Evolutionary conservation across 2,329 filamentous ascomycete species (phyloP), one percentile per base, ranked within the genome.

Genomic region (Exutisphaerella laricina): DNA sequence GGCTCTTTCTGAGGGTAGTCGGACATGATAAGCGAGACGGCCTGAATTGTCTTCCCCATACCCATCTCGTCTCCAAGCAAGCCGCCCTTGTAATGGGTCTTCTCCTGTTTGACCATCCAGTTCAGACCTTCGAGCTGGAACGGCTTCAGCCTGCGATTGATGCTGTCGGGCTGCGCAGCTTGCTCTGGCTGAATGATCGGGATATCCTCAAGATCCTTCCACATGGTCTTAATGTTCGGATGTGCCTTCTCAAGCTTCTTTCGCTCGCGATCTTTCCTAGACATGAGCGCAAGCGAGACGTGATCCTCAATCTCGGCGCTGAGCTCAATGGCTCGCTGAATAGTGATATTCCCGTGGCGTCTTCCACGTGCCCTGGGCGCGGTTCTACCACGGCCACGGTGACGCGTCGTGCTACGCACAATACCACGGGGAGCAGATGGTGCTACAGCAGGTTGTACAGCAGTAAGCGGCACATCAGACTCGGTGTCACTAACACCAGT

Each of bases 61-160:
- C 92, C 92, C 92, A 98, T 98, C 67, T 98, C 92, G 56, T 98
- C 92, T 46, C 92, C 92, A 2, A 98, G 76, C 2, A 98, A 73
- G 10, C 92, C 92, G 13, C 92, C 92, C 59, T 82, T 86, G 77
- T 89, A 97, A 28, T 84, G 69, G 0, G 80, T 84, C 66, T 85
- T 72, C 63, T 98, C 92, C 75, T 97, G 94, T 42, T 77, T 82
- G 48, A 77, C 80, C 88, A 98, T 94, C 92, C 92, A 98, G 38
- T 88, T 82, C 28, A 98, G 72, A 4, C 92, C 92, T 66, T 96
- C 85, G 4, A 95, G 80, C 60, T 98, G 92, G 62, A 97, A 98
- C 0, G 84, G 82, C 65, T 98, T 96, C 50, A 98, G 73, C 42
- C 82, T 82, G 28, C 90, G 84, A 39, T 77, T 86, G 51, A 98